Conservation (phyloP, 176 grass and related monocot species). For the Coix lacrymajobi region DNA sequence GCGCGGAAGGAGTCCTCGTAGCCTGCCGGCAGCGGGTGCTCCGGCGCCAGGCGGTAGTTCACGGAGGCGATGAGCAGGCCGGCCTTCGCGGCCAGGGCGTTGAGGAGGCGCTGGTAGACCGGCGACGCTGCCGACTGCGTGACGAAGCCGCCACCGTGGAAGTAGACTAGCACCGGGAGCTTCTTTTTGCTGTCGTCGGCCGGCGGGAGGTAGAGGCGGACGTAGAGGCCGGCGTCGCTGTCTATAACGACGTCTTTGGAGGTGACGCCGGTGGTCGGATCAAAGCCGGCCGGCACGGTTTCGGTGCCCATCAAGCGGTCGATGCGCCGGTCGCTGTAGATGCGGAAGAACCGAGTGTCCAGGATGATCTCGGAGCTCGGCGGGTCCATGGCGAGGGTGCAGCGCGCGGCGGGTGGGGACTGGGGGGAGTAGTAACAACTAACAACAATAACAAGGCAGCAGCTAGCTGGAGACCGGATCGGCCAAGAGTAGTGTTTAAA, state of each 20-base stretch:
- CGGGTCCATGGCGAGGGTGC: background rate
- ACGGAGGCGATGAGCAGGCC: conserved; percentile 36
- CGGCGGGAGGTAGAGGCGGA: background rate
- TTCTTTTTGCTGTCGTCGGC: background rate
- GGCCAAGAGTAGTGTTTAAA: too few relatives aligned
- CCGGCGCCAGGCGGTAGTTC: conserved; percentile 66
- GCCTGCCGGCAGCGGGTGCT: conserved; percentile 45
- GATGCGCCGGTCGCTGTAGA: background rate
- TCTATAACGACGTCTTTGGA: background rate
- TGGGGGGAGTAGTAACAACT: too few relatives aligned
- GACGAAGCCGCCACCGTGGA: conserved; percentile 44
- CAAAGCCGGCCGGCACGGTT: background rate
- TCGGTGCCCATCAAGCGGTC: background rate
- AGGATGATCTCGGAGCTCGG: background rate
- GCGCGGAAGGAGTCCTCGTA: conserved; percentile 38
- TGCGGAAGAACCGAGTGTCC: background rate
- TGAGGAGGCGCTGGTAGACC: conserved; percentile 24
- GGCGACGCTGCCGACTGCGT: conserved; percentile 8
- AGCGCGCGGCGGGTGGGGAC: too few relatives aligned
- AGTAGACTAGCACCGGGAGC: conserved; percentile 3
- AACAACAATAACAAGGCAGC: too few relatives aligned
- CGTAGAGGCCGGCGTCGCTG: background rate
- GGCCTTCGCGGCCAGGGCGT: conserved; percentile 24
- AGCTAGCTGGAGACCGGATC: background rate
- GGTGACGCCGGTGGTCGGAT: background rate